These are phyloP conservation scores for Flaveria sonorensis DNA, from an alignment of 129 eudicot species.

Conservation along the genomic window DNA sequence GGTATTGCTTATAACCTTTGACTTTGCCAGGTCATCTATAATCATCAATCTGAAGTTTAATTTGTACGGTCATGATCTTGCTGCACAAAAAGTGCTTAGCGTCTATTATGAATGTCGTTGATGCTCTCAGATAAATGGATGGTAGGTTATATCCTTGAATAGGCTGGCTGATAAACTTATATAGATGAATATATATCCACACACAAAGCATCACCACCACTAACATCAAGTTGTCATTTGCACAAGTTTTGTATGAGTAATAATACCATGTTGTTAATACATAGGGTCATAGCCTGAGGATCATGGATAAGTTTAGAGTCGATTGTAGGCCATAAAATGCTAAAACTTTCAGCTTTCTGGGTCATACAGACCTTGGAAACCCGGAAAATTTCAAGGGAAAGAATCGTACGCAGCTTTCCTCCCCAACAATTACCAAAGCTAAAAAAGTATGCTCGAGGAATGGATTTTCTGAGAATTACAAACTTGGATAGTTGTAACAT, in stretches of 20 bases:
- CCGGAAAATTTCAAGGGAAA: not conserved
- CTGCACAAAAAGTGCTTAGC: not conserved
- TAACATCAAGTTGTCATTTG: not conserved
- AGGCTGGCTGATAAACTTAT: not conserved
- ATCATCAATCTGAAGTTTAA: not conserved
- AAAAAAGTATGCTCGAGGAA: not conserved
- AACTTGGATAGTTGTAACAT: not conserved
- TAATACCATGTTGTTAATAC: not conserved
- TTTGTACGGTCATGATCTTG: not conserved
- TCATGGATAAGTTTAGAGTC: not conserved
- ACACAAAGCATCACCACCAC: not conserved
- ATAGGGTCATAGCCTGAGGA: not conserved
- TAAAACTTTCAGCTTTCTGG: not conserved
- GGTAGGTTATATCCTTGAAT: not conserved
- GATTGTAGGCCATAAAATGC: not conserved
- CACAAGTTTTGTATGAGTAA: slow-evolving; percentile 1
- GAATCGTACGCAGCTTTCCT: not conserved
- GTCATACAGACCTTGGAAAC: not conserved
- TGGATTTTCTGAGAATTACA: not conserved
- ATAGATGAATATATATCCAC: not conserved
- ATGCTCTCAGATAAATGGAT: not conserved
- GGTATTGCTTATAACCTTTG: not conserved
- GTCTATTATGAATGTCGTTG: not conserved
- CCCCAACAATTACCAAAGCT: not conserved
- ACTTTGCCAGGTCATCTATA: not conserved